phyloP scores from a whole-genome alignment of 73 alveolate species.

The Uronychia setigera region DNA sequence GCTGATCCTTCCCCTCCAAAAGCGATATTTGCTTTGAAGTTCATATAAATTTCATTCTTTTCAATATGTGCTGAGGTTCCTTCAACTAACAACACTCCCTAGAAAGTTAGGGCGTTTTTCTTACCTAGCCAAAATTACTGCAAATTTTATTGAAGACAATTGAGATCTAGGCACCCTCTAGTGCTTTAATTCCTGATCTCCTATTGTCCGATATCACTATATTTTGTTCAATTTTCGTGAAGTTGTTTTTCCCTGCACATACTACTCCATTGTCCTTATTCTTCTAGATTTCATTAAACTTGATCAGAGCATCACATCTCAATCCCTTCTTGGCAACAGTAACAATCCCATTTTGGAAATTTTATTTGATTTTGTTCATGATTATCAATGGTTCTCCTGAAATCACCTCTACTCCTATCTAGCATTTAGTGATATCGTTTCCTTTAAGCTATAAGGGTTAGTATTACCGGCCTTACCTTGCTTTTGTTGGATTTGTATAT shows the following conservation, averaged over 20 bases:
- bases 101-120: neutral
- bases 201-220: slow-evolving; percentile 46
- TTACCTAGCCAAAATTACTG: slow-evolving; percentile 69
- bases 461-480: no score
- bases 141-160: slow-evolving; percentile 77
- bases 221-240: slow-evolving; percentile 75
- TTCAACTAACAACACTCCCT: slow-evolving; percentile 94
- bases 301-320: slow-evolving; percentile 71
- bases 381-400: slow-evolving; percentile 70
- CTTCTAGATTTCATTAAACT: slow-evolving; percentile 68
- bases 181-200: slow-evolving; percentile 89
- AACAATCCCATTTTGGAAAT: slow-evolving; percentile 64
- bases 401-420: slow-evolving; percentile 65
- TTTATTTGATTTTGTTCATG: slow-evolving; percentile 62
- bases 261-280: slow-evolving; percentile 90
- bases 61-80: slow-evolving; percentile 92
- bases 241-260: slow-evolving; percentile 82
- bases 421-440: slow-evolving; percentile 68
- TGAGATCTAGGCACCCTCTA: slow-evolving; percentile 80
- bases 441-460: slow-evolving; percentile 67
- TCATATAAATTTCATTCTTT: slow-evolving; percentile 84
- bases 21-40: slow-evolving; percentile 96
- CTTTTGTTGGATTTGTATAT: slow-evolving; percentile 62
- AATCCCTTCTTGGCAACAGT: slow-evolving; percentile 53
- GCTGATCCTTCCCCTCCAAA: slow-evolving; percentile 94